Conservation (phyloP, 306 rosid species). For the Arachis hypogaea region DNA sequence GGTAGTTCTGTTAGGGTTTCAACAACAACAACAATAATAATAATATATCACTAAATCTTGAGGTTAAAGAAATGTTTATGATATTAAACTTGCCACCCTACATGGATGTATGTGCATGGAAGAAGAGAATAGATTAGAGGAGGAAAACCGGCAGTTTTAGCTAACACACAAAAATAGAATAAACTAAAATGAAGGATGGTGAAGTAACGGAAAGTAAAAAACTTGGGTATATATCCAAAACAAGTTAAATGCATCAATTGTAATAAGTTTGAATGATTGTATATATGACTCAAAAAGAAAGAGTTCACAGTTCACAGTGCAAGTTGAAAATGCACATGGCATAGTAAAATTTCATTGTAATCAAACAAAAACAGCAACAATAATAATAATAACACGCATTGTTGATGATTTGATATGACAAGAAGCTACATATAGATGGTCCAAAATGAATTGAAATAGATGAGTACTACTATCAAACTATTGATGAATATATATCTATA, state of each 20-base stretch:
- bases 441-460: neutral
- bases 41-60: neutral
- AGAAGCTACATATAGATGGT: neutral
- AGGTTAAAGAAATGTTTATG: neutral
- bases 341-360: no score
- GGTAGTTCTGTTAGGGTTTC: neutral
- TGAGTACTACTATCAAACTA: no score
- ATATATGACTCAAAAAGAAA: neutral
- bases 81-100: constrained; percentile 4
- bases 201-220: no score
- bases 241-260: neutral
- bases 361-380: neutral
- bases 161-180: no score
- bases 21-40: neutral
- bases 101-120: constrained; percentile 20
- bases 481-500: neutral
- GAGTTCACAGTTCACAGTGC: neutral
- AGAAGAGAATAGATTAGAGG: neutral
- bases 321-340: no score
- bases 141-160: no score
- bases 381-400: neutral
- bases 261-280: neutral
- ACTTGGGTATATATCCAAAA: neutral
- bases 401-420: neutral
- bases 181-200: no score